Evolutionary conservation across 768 basidiomycete genomes (phyloP).

Genomic region (Pisolithus orientalis): DNA sequence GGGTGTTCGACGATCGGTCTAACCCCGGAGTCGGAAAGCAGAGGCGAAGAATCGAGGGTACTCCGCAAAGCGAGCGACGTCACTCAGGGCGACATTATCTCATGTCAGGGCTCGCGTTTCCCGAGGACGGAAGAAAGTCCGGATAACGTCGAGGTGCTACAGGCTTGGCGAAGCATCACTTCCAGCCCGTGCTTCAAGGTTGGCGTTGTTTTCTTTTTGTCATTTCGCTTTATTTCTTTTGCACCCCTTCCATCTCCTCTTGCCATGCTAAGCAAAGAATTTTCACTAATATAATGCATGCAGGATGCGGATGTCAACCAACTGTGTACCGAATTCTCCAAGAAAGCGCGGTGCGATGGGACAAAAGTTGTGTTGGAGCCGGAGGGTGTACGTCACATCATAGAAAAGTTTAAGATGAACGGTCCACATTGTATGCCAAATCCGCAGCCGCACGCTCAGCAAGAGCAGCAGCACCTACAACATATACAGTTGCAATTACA

Average conservation of each 20-base stretch:
- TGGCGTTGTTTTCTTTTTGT: conserved; percentile 14
- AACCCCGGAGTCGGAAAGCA: background rate
- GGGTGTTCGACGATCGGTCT: conserved; percentile 19
- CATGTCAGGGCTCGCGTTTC: conserved; percentile 62
- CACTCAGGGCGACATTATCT: conserved; percentile 46
- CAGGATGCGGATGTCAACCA: conserved; percentile 76
- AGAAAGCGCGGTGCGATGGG: conserved; percentile 80
- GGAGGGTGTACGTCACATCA: conserved; percentile 36
- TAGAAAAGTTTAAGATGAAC: conserved; percentile 35
- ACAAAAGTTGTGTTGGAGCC: conserved; percentile 72
- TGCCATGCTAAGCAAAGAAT: background rate
- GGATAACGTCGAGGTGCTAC: conserved; percentile 69
- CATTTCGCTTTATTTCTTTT: background rate
- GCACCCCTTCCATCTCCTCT: too few relatives aligned
- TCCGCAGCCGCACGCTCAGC: background rate
- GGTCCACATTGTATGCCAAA: conserved; percentile 8
- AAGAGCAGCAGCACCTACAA: conserved; percentile 4
- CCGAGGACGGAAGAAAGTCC: conserved; percentile 65
- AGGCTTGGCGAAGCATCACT: conserved; percentile 74
- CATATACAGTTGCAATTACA: background rate
- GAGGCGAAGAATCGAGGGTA: background rate
- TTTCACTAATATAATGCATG: conserved; percentile 3
- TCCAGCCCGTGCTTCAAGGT: conserved; percentile 75
- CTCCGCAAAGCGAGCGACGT: conserved; percentile 40
- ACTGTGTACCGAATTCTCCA: conserved; percentile 72